Evolutionary conservation across 257 asterid species (phyloP).

Genomic region (Plantago ovata): DNA sequence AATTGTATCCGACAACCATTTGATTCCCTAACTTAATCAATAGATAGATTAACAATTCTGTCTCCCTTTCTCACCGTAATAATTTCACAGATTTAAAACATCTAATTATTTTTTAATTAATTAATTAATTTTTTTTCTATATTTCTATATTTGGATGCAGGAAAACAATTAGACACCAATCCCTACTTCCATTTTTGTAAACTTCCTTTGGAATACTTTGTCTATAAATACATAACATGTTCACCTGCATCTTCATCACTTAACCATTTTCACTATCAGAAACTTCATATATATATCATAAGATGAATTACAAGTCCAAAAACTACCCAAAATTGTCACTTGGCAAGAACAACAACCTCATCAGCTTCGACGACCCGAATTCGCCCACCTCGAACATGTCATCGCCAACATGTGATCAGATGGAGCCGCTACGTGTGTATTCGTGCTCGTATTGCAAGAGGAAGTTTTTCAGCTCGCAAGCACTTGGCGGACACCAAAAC

Average conservation of each 20-base stretch:
- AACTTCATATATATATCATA: neutral
- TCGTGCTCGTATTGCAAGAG: slow-evolving; percentile 47
- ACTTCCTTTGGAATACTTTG: neutral
- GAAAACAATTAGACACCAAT: neutral
- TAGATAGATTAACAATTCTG: neutral
- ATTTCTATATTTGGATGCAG: slow-evolving; percentile 14
- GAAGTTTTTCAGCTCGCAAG: slow-evolving; percentile 81
- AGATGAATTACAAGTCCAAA: slow-evolving; percentile 42
- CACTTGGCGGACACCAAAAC: slow-evolving; percentile 92
- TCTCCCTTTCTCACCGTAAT: slow-evolving; percentile 12
- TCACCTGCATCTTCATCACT: neutral
- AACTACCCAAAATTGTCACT: neutral
- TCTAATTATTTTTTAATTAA: neutral
- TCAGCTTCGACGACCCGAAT: neutral
- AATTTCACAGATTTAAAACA: too few relatives aligned
- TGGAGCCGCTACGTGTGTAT: neutral
- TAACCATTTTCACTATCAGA: neutral
- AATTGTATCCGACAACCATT: slow-evolving; percentile 30
- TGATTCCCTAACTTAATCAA: slow-evolving; percentile 19
- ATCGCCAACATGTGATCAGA: neutral
- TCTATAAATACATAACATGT: slow-evolving; percentile 15
- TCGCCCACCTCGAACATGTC: neutral
- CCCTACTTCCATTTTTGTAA: neutral
- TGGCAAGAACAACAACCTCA: neutral
- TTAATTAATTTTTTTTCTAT: neutral